phyloP scores from a whole-genome alignment of 495 filamentous ascomycete species.

The Daldinia vernicosa region DNA sequence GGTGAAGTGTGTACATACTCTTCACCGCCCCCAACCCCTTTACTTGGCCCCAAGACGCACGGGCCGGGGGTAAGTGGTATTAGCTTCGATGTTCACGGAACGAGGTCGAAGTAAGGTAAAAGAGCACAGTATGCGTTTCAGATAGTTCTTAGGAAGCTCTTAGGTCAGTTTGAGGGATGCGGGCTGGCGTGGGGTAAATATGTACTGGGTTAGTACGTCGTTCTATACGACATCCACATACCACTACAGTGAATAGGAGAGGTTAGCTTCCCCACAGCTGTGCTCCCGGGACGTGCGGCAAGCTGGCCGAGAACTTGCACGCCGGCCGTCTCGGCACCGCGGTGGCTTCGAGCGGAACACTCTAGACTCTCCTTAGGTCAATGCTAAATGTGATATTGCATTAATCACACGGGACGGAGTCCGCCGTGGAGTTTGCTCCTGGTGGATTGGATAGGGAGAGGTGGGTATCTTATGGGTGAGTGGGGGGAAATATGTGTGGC shows the following conservation, averaged over 20 bases:
- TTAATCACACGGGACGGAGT: not conserved
- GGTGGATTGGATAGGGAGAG: not conserved
- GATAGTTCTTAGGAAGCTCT: not conserved
- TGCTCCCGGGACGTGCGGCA: not conserved
- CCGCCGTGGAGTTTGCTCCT: not conserved
- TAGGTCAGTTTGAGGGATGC: not conserved
- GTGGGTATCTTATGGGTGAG: not conserved
- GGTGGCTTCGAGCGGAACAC: not conserved
- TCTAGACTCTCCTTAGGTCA: not conserved
- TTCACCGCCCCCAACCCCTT: slow-evolving; percentile 1
- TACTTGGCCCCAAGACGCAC: slow-evolving; percentile 2
- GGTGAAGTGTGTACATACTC: not conserved
- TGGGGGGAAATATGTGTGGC: not conserved
- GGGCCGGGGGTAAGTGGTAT: not conserved
- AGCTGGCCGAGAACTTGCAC: not conserved
- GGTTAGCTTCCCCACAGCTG: not conserved
- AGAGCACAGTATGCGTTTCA: not conserved
- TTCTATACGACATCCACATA: no score
- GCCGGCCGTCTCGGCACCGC: not conserved
- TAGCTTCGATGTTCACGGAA: not conserved
- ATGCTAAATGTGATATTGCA: not conserved
- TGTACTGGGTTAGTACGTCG: no score
- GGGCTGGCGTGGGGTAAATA: not conserved
- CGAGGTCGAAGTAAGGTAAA: not conserved
- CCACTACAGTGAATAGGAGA: not conserved